Base-by-base conservation (phyloP, 2,329 filamentous ascomycete genomes). In the Colletotrichum sp. region DNA sequence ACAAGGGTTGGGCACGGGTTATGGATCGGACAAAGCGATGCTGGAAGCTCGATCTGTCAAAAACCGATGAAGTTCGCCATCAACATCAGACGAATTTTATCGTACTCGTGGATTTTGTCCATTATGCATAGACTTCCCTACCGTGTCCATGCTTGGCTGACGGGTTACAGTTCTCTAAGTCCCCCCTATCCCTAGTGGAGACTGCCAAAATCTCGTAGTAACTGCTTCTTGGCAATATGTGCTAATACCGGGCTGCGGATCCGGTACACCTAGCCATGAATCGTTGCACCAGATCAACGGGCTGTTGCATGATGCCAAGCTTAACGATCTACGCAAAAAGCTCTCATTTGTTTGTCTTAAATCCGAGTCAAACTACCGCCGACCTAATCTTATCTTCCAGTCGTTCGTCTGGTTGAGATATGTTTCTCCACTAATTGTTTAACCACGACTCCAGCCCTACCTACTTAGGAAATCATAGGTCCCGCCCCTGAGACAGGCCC, bases 151-250 rank as follows among this genome's bases (percentile, higher is more conserved):
- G 44, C 44, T 52, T 52, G n/a, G 44, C 44, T 52, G 44, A 13
- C 44, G 44, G 44, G 44, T 12, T 52, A 22, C 44, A 22, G 0
- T 22, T 36, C 79, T 84, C 73, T 52, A 22, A 78, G 78, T 83
- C 76, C 44, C 44, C 44, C n/a, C n/a, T 52, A 52, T 52, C 44
- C 10, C 44, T 52, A 22, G 44, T 52, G 44, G 44, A 52, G 30
- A 83, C 8, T 85, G 44, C 44, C n/a, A 22, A 52, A 52, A 52
- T 52, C 44, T 52, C 44, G 44, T 52, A 22, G 44, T 22, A 13
- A 52, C 44, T 52, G 10, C 10, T 52, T 52, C 44, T 52, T 52
- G n/a, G n/a, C 44, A 52, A 52, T 52, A 52, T 52, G 44, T 52
- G 44, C 44, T 52, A 52, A 52, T 52, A 52, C n/a, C 44, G 10